Percentiles rank a stretch among this genome's conserved stretches.
Conservation (phyloP, 1,284 basidiomycete genomes). For the Coriolopsis trogii region DNA sequence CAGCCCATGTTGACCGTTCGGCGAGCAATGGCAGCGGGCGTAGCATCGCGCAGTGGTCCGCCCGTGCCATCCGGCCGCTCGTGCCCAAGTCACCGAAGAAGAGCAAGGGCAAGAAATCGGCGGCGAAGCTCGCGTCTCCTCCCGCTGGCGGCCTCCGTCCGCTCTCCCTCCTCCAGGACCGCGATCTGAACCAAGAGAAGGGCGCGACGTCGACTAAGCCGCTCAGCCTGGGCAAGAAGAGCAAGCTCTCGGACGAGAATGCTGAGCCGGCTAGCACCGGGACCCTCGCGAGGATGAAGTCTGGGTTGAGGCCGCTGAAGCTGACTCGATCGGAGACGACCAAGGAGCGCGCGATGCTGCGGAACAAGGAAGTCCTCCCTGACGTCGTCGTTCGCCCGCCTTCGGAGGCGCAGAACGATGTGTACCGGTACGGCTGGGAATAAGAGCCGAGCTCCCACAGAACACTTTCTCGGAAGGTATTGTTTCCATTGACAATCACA, state of each 20-base stretch:
- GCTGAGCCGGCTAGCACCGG: slow-evolving; percentile 31
- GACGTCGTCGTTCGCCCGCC: slow-evolving; percentile 50
- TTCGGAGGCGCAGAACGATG: slow-evolving; percentile 33
- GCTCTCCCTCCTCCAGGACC: slow-evolving; percentile 65
- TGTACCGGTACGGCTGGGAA: slow-evolving; percentile 25
- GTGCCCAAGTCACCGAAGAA: slow-evolving; percentile 56
- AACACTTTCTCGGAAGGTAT: slow-evolving; percentile 18
- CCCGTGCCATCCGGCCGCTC: slow-evolving; percentile 52
- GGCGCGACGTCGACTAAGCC: slow-evolving; percentile 52
- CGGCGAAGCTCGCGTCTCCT: slow-evolving; percentile 35
- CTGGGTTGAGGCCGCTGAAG: slow-evolving; percentile 55
- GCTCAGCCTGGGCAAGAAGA: slow-evolving; percentile 56
- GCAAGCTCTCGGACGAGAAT: slow-evolving; percentile 47
- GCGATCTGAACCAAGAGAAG: slow-evolving; percentile 43
- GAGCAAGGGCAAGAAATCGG: slow-evolving; percentile 48
- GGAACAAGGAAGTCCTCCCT: slow-evolving; percentile 45
- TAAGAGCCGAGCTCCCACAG: slow-evolving; percentile 1
- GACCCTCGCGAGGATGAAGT: slow-evolving; percentile 37
- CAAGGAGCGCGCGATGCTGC: slow-evolving; percentile 53
- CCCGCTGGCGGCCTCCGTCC: slow-evolving; percentile 52
- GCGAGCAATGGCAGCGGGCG: slow-evolving; percentile 30
- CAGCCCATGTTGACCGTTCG: slow-evolving; percentile 32
- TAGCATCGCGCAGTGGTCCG: slow-evolving; percentile 49
- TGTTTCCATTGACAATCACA: slow-evolving; percentile 18
- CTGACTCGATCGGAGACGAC: slow-evolving; percentile 63